Conservation (phyloP, 371 early-diverging fungal genomes). For the Choanephora cucurbitarum region DNA sequence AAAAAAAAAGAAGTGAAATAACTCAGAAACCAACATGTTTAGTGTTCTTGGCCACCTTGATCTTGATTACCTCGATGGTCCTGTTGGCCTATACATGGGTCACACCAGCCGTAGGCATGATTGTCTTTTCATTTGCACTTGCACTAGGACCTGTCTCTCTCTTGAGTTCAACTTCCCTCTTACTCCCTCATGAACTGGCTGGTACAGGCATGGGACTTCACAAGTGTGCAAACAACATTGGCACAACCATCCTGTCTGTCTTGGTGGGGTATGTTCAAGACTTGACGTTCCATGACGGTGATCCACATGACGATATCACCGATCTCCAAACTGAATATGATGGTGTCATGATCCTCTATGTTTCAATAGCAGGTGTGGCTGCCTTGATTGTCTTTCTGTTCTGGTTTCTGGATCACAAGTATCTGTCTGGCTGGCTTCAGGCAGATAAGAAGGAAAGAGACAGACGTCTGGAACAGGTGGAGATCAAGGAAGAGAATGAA, state of each 20-base stretch:
- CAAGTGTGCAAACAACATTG: constrained; percentile 52
- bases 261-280: constrained; percentile 56
- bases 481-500: constrained; percentile 30
- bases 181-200: constrained; percentile 43
- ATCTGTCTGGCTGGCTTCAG: constrained; percentile 44
- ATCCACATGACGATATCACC: constrained; percentile 30
- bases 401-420: constrained; percentile 36
- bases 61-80: constrained; percentile 38
- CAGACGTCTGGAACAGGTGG: constrained; percentile 29
- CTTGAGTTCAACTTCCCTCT: constrained; percentile 40
- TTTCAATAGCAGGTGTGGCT: constrained; percentile 32
- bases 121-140: constrained; percentile 48
- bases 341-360: constrained; percentile 48
- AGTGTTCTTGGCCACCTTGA: constrained; percentile 40
- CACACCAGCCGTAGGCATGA: constrained; percentile 47
- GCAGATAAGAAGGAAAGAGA: constrained; percentile 37
- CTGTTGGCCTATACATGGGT: constrained; percentile 41
- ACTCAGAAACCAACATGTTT: neutral
- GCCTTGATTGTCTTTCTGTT: constrained; percentile 28
- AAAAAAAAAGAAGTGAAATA: neutral
- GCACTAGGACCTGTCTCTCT: constrained; percentile 50
- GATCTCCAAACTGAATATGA: constrained; percentile 42
- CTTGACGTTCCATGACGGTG: constrained; percentile 45
- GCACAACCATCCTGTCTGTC: constrained; percentile 51
- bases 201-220: constrained; percentile 57